Evolutionary conservation across 2,329 filamentous ascomycete genomes (phyloP), one percentile per base, ranked within the genome.

Genomic region (Colletotrichum eremochloae): DNA sequence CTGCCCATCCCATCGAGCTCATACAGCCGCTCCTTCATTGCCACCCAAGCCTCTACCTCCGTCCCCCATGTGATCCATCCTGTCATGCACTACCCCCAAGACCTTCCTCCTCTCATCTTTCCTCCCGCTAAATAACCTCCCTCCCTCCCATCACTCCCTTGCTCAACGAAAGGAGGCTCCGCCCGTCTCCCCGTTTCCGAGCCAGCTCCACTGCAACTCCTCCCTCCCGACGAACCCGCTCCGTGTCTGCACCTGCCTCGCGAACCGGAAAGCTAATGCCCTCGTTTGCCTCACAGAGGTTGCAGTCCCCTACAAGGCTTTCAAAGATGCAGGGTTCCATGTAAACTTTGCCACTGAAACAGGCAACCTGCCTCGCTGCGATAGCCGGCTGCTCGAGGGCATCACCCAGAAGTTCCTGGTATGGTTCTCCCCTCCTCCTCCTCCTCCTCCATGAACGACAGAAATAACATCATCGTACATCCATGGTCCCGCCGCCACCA

Each of bases 271-370:
- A 65, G 69, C 69, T 72, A 68, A 67, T 67, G 50, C 55, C 20
- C 46, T 18, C 48, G 18, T 12, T 31, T 68, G 33, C 60, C 48
- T 15, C 31, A 11, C 55, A 88, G 86, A 89, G 77, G 87, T 86
- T 11, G 83, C 86, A 1, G 80, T 88, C 1, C 86, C 87, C 8
- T 88, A 84, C 75, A 75, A 78, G 2, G 79, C 82, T 8, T 88
- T 88, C 77, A 85, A 84, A 69, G 76, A 81, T 2, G 85, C 85
- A 2, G 84, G 84, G 5, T 87, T 87, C 74, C 77, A 84, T 8
- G 80, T 88, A 62, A 76, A 79, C 14, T 86, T 89, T 73, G 86
- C 84, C 15, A 89, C 87, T 3, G 86, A 89, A 75, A 82, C 76
- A 36, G 86, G 87, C 57, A 82, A 82, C 24, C 71, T 78, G 6